Conservation (phyloP, 192 early-diverging fungal genomes). For the Gryganskiella cystojenkinii region DNA sequence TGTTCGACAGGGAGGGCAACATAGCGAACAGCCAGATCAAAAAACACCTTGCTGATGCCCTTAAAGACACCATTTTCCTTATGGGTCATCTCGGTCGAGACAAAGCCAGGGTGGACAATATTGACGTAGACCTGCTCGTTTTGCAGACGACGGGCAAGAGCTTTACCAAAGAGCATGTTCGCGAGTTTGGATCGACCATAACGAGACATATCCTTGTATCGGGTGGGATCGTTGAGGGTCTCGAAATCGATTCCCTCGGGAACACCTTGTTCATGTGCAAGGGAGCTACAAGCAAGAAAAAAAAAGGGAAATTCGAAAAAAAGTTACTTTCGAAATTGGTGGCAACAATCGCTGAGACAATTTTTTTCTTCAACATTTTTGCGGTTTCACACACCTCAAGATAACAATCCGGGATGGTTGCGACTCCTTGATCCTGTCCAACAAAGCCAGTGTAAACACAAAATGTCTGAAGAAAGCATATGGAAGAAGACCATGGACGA, state of each 20-base stretch:
- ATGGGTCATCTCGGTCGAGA: constrained; percentile 13
- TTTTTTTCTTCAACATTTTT: too few species aligned
- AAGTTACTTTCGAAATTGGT: too few species aligned
- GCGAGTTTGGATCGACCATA: constrained; percentile 62
- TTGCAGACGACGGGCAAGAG: constrained; percentile 44
- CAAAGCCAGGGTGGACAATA: constrained; percentile 53
- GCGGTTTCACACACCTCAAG: constrained; percentile 4
- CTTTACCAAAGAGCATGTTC: constrained; percentile 56
- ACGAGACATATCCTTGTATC: constrained; percentile 8
- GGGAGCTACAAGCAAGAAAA: too few species aligned
- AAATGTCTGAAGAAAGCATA: neutral
- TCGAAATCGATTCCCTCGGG: constrained; percentile 42
- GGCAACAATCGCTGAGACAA: too few species aligned
- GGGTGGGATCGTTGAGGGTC: constrained; percentile 28
- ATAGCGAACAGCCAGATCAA: too few species aligned
- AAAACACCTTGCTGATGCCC: constrained; percentile 59
- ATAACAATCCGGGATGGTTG: constrained; percentile 49
- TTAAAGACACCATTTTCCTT: constrained; percentile 56
- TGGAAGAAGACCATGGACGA: neutral
- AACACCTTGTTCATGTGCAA: too few species aligned
- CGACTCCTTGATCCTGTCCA: constrained; percentile 37
- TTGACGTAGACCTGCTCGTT: constrained; percentile 38
- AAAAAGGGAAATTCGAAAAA: too few species aligned
- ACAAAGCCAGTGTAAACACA: constrained; percentile 38
- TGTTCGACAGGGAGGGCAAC: too few species aligned